Conservation (phyloP, 108 stramenopile genomes). For the Nitzschia putrida region DNA sequence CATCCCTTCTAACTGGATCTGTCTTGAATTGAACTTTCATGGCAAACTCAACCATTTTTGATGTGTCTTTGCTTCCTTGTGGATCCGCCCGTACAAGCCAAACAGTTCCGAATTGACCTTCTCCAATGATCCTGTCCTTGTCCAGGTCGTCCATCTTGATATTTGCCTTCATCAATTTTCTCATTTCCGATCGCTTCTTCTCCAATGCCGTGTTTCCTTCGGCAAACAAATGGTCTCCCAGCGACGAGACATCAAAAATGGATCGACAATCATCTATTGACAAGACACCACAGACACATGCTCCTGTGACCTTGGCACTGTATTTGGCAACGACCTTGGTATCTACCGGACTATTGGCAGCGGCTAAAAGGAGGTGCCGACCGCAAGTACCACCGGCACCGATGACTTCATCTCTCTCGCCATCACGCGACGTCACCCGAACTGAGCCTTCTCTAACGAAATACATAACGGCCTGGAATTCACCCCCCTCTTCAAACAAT, state of each 20-base stretch:
- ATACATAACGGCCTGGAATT: slow-evolving; percentile 50
- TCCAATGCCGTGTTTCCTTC: not conserved
- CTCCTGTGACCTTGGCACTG: slow-evolving; percentile 55
- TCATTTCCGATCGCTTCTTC: not conserved
- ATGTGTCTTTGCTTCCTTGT: slow-evolving; percentile 64
- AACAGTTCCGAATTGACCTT: slow-evolving; percentile 82
- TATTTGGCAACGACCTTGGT: slow-evolving; percentile 41
- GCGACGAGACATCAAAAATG: slow-evolving; percentile 43
- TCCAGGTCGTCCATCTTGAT: slow-evolving; percentile 28
- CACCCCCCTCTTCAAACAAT: slow-evolving; percentile 75
- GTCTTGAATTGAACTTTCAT: slow-evolving; percentile 67
- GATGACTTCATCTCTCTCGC: slow-evolving; percentile 22
- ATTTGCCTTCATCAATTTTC: slow-evolving; percentile 31
- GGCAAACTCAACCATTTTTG: slow-evolving; percentile 56
- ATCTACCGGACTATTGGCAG: slow-evolving; percentile 9
- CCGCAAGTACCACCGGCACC: slow-evolving; percentile 47
- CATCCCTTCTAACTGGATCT: slow-evolving; percentile 6
- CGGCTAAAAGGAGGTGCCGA: slow-evolving; percentile 14
- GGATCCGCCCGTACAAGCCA: slow-evolving; percentile 58
- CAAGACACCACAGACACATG: slow-evolving; percentile 71
- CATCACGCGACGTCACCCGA: slow-evolving; percentile 28
- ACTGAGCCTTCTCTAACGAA: slow-evolving; percentile 63
- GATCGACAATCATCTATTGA: slow-evolving; percentile 67
- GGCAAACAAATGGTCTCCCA: slow-evolving; percentile 8
- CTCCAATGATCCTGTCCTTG: slow-evolving; percentile 22